A percentile compares a stretch with the other conserved stretches of the same genome.
These are phyloP conservation scores for Alectoria sarmentosa DNA, from an alignment of 495 filamentous ascomycete species.

Conservation along the genomic window DNA sequence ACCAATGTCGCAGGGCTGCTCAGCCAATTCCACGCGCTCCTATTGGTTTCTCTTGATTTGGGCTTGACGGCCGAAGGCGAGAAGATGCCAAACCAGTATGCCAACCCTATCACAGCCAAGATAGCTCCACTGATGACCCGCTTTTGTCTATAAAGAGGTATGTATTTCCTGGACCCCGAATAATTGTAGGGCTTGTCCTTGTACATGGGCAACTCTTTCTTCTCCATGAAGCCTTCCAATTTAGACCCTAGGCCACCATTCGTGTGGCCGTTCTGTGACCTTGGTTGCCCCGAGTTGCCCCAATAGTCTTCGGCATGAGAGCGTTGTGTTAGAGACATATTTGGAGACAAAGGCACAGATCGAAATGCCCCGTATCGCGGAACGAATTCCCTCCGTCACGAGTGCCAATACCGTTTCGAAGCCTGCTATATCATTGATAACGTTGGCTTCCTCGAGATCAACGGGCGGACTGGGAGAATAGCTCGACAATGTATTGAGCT, in stretches of 20 bases:
- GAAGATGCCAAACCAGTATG: constrained; percentile 56
- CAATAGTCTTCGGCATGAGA: constrained; percentile 16
- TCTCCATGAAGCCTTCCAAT: constrained; percentile 46
- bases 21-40: constrained; percentile 22
- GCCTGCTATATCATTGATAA: neutral
- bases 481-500: neutral
- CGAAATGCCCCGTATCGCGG: neutral
- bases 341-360: neutral
- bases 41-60: constrained; percentile 20
- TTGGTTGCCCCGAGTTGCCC: constrained; percentile 13
- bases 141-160: constrained; percentile 39
- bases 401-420: neutral
- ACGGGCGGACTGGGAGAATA: neutral
- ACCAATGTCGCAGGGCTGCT: constrained; percentile 29
- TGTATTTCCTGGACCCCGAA: constrained; percentile 43
- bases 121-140: constrained; percentile 42
- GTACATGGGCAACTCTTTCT: constrained; percentile 78
- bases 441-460: neutral
- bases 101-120: constrained; percentile 42
- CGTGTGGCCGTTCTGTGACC: constrained; percentile 29
- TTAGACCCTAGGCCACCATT: constrained; percentile 35
- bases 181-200: constrained; percentile 94
- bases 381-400: neutral
- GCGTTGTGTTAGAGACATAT: constrained; percentile 16
- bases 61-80: constrained; percentile 26